phyloP scores from a whole-genome alignment of 495 filamentous ascomycete genomes.

The Penicillium ochrochloron region DNA sequence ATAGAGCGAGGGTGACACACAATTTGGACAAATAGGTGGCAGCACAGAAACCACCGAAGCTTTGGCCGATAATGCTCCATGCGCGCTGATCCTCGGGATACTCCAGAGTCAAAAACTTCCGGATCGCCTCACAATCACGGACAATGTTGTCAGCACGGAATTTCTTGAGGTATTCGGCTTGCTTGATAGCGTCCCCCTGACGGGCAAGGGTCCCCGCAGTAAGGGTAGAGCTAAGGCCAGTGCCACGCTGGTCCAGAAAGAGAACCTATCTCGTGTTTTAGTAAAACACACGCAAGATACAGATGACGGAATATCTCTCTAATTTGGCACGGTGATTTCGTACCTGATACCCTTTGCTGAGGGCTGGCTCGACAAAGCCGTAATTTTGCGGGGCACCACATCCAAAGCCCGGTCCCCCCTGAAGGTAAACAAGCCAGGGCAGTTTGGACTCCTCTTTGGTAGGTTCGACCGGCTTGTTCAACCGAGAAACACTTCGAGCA shows the following conservation, averaged over 20 bases:
- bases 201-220: conserved; percentile 68
- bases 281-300: not conserved
- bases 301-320: not conserved
- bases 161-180: conserved; percentile 80
- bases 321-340: conserved; percentile 5
- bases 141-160: conserved; percentile 93
- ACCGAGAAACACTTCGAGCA: conserved; percentile 69
- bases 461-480: conserved; percentile 64
- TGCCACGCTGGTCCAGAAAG: conserved; percentile 86
- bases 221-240: conserved; percentile 80
- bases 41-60: conserved; percentile 86
- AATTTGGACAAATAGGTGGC: conserved; percentile 81
- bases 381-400: conserved; percentile 73
- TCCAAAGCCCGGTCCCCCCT: conserved; percentile 80
- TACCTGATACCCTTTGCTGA: conserved; percentile 78
- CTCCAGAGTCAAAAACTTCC: conserved; percentile 69
- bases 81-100: conserved; percentile 72
- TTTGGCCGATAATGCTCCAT: conserved; percentile 88
- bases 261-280: conserved; percentile 59
- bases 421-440: conserved; percentile 68
- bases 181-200: conserved; percentile 63
- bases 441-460: conserved; percentile 55
- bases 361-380: conserved; percentile 65
- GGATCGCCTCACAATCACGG: conserved; percentile 84
- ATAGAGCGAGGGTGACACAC: conserved; percentile 39